Evolutionary conservation across 495 filamentous ascomycete species (phyloP).

Genomic region (Penicillium atrosanguineum): DNA sequence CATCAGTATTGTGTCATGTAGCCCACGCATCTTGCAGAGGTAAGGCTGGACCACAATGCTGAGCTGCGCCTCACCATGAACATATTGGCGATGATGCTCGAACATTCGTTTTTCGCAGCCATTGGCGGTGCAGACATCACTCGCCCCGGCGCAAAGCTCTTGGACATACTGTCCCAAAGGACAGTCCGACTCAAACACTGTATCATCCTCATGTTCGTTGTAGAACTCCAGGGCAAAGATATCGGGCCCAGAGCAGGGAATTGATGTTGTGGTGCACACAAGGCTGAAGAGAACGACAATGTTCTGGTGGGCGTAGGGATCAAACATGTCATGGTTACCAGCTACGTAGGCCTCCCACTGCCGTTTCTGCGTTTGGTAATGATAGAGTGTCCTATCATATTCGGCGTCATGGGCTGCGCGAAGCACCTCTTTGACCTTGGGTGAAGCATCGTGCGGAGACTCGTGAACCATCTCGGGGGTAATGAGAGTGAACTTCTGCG

Average conservation of each 20-base stretch:
- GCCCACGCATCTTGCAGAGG: slow-evolving; percentile 63
- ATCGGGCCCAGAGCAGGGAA: slow-evolving; percentile 88
- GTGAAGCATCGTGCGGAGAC: slow-evolving; percentile 69
- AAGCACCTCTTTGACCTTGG: slow-evolving; percentile 86
- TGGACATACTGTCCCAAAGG: slow-evolving; percentile 96
- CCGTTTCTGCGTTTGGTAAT: slow-evolving; percentile 88
- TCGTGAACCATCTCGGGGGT: slow-evolving; percentile 92
- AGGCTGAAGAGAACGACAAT: slow-evolving; percentile 93
- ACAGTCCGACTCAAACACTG: slow-evolving; percentile 75
- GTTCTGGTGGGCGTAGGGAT: slow-evolving; percentile 91
- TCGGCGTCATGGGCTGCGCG: slow-evolving; percentile 94
- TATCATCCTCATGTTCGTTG: slow-evolving; percentile 71
- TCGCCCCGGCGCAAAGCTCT: slow-evolving; percentile 74
- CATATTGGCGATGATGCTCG: slow-evolving; percentile 95
- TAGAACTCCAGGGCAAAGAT: slow-evolving; percentile 87
- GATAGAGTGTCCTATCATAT: slow-evolving; percentile 91
- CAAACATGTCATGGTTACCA: slow-evolving; percentile 80
- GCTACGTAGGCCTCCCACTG: slow-evolving; percentile 94
- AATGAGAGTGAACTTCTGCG: slow-evolving; percentile 80
- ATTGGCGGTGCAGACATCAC: slow-evolving; percentile 72
- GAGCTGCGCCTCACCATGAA: slow-evolving; percentile 91
- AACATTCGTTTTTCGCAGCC: slow-evolving; percentile 86
- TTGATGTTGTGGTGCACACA: slow-evolving; percentile 84
- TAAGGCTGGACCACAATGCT: slow-evolving; percentile 82
- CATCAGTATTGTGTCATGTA: slow-evolving; percentile 86